These are phyloP conservation scores for Acacia crassicarpa DNA, from an alignment of 306 rosid genomes.

Conservation along the genomic window DNA sequence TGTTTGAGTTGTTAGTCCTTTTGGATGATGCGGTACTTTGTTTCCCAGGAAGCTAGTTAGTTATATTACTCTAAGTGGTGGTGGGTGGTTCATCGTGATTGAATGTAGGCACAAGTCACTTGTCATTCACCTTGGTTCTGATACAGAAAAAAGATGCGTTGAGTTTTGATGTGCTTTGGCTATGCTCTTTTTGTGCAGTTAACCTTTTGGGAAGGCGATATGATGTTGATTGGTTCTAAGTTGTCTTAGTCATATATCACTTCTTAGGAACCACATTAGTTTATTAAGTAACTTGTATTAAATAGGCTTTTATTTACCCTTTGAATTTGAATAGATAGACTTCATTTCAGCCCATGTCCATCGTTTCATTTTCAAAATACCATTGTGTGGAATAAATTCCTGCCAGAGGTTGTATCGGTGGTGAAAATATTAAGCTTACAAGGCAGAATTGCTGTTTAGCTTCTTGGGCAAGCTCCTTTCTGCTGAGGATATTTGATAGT, in stretches of 20 bases:
- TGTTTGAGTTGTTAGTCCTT: neutral
- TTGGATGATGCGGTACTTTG: neutral
- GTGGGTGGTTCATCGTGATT: neutral
- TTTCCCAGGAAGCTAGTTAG: neutral
- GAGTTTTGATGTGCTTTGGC: neutral
- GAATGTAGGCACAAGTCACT: neutral
- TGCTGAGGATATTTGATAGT: neutral
- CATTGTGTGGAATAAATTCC: neutral
- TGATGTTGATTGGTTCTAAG: neutral
- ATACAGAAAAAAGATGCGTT: no score
- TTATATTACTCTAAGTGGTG: neutral
- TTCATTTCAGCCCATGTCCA: neutral
- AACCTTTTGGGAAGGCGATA: neutral
- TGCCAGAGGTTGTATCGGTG: neutral
- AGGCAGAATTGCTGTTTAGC: neutral
- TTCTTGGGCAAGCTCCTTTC: neutral
- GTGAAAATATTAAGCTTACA: slow-evolving; percentile 2
- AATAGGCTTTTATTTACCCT: neutral
- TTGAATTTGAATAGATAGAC: no score
- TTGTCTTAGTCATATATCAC: neutral
- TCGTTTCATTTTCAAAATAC: neutral
- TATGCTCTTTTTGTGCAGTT: neutral
- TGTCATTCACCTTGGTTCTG: neutral
- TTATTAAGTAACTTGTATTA: neutral
- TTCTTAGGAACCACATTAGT: neutral